These are phyloP conservation scores for Microcyclospora pomicola DNA, from an alignment of 2,329 filamentous ascomycete species.

Conservation along the genomic window DNA sequence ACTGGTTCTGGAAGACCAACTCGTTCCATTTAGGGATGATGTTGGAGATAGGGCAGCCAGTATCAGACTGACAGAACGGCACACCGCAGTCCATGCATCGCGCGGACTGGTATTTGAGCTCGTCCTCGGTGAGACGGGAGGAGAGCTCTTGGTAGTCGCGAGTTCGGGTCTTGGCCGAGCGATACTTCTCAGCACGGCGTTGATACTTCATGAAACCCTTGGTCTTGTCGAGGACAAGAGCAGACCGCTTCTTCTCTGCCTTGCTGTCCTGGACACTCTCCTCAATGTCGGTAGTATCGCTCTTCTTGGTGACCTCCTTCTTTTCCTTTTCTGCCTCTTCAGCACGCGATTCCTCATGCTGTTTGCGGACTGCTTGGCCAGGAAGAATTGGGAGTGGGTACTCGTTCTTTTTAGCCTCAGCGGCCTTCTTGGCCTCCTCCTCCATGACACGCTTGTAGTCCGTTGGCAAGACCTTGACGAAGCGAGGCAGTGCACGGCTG, in stretches of 20 bases:
- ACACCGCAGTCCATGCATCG: constrained; percentile 99
- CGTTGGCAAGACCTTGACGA: constrained; percentile 83
- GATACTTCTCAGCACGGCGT: constrained; percentile 85
- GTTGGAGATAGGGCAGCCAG: constrained; percentile 89
- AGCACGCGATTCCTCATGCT: constrained; percentile 41
- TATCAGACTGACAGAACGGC: constrained; percentile 93
- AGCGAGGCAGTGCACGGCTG: constrained; percentile 74
- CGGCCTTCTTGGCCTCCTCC: constrained; percentile 75
- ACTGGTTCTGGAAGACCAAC: constrained; percentile 55
- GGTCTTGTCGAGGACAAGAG: constrained; percentile 92
- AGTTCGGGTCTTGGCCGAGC: constrained; percentile 65
- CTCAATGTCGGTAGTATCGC: constrained; percentile 64
- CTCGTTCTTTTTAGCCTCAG: constrained; percentile 69
- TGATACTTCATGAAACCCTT: constrained; percentile 96
- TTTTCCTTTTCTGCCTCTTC: constrained; percentile 46
- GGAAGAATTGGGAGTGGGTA: constrained; percentile 68
- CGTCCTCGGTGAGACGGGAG: constrained; percentile 75
- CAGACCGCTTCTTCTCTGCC: constrained; percentile 77
- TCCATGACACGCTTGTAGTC: constrained; percentile 90
- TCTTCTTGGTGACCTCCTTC: constrained; percentile 49
- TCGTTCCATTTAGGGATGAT: constrained; percentile 98
- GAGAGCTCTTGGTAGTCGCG: constrained; percentile 92
- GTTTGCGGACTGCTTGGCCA: constrained; percentile 44
- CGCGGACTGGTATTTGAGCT: constrained; percentile 91
- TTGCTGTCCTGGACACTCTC: constrained; percentile 76